Base-by-base conservation (phyloP, 768 basidiomycete species). In the Favolaschia claudopus region DNA sequence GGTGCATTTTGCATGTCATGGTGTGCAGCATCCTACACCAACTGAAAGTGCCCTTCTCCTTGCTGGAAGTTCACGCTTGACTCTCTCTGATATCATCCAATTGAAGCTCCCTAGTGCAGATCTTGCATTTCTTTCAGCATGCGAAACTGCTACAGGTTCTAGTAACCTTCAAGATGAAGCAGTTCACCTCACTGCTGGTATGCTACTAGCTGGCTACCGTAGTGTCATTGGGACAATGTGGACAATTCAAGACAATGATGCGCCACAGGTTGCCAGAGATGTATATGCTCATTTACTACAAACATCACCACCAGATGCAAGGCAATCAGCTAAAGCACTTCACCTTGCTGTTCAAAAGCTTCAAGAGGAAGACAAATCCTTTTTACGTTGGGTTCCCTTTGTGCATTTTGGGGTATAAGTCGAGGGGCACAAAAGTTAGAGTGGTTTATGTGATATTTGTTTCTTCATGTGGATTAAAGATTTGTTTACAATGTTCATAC, bases 51-150 rank as follows among this genome's bases (percentile, higher is more conserved):
- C 59, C 5, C 68, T 70, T 19, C 46, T 62, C 32, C 54, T 74
- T 27, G 56, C 67, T 27, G 62, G 66, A 29, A 62, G 64, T 9
- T 42, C 39, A 22, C 64, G 58, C 19, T 56, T 72, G 31, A 64
- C 65, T 37, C 27, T 74, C 13, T 36, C 69, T 44, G 56, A 47
- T 22, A 60, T 76, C 20, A 64, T 74, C 38, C 55, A 31, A 55
- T 60, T 63, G 3, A 37, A 64, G 44, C 46, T 76, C 52, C 65
- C 67, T 9, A 19, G 59, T 54, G 67, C 72, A 25, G 65, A 71
- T 36, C 68, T 82, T 38, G 82, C 76, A 0, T 79, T 81, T 63
- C 72, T 83, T 4, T 81, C 81, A 6, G 81, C 82, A 1, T 83
- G 82, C 55, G 72, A 83, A 53, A 82, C 76, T 6, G 78, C 77